Percentiles rank a stretch among this genome's conserved stretches.
phyloP scores from a whole-genome alignment of 2,329 filamentous ascomycete genomes.

The Mycosphaerelloides madeirae region DNA sequence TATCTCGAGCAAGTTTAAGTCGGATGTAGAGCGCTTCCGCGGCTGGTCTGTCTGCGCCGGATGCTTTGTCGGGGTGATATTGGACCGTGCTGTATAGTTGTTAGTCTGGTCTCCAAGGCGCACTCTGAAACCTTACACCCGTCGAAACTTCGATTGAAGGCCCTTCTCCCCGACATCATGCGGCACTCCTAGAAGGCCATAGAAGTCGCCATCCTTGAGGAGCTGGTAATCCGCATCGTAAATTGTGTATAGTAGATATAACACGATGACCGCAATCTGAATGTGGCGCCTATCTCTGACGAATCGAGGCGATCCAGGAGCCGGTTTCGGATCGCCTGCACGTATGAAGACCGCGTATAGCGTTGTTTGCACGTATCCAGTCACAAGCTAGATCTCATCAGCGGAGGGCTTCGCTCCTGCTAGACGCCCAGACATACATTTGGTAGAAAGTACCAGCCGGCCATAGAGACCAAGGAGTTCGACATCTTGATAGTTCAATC shows the following conservation, averaged over 20 bases:
- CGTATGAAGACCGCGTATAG: slow-evolving; percentile 88
- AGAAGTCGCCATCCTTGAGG: slow-evolving; percentile 68
- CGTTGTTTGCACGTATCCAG: slow-evolving; percentile 69
- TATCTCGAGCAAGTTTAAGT: slow-evolving; percentile 78
- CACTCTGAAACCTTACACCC: slow-evolving; percentile 45
- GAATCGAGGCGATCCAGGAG: slow-evolving; percentile 63
- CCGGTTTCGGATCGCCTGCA: slow-evolving; percentile 75
- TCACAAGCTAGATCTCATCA: slow-evolving; percentile 58
- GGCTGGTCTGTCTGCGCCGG: slow-evolving; percentile 35
- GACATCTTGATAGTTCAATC: slow-evolving; percentile 26
- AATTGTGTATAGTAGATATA: slow-evolving; percentile 86
- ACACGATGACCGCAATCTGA: slow-evolving; percentile 72
- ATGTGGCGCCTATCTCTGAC: slow-evolving; percentile 73
- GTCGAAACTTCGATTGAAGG: slow-evolving; percentile 79
- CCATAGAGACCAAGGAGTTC: slow-evolving; percentile 49
- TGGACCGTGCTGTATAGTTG: slow-evolving; percentile 42
- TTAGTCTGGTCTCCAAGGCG: background rate
- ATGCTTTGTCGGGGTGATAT: slow-evolving; percentile 80
- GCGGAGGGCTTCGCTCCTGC: background rate
- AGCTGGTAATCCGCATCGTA: slow-evolving; percentile 86
- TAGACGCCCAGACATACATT: slow-evolving; percentile 41
- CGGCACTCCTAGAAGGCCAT: slow-evolving; percentile 68
- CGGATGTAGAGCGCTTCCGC: slow-evolving; percentile 65
- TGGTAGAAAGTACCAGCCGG: slow-evolving; percentile 60
- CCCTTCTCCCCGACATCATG: slow-evolving; percentile 65